Evolutionary conservation across 805 yeast species (phyloP).

Genomic region (Monosporozyma siamensis): DNA sequence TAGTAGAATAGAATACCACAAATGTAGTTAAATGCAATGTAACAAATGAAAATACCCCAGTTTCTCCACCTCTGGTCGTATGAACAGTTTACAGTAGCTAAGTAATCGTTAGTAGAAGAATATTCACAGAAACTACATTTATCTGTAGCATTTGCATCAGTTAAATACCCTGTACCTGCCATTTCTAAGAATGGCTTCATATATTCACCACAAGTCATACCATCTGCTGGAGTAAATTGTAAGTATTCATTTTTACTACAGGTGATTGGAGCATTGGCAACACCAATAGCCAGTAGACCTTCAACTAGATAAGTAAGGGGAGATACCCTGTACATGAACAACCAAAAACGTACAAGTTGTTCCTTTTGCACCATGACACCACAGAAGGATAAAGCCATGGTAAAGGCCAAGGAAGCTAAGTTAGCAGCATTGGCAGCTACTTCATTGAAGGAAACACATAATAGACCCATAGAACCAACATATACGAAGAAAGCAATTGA

Average conservation of each 20-base stretch:
- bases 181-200: constrained; percentile 32
- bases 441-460: constrained; percentile 50
- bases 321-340: constrained; percentile 64
- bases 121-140: constrained; percentile 52
- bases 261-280: constrained; percentile 39
- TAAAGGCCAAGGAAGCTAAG: constrained; percentile 45
- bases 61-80: constrained; percentile 45
- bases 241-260: constrained; percentile 45
- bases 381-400: constrained; percentile 60
- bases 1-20: constrained; percentile 44
- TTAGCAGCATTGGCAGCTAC: constrained; percentile 57
- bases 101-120: constrained; percentile 46
- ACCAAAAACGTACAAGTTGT: constrained; percentile 66
- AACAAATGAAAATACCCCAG: constrained; percentile 48
- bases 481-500: constrained; percentile 42
- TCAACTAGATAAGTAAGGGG: constrained; percentile 61
- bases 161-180: constrained; percentile 40
- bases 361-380: constrained; percentile 60
- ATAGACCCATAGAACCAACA: constrained; percentile 49
- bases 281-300: constrained; percentile 45
- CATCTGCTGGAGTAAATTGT: constrained; percentile 41
- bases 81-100: constrained; percentile 36
- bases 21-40: constrained; percentile 36
- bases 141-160: constrained; percentile 39
- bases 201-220: constrained; percentile 49